Evolutionary conservation across 768 basidiomycete species (phyloP).

Genomic region (Leccinum longicurvipes): DNA sequence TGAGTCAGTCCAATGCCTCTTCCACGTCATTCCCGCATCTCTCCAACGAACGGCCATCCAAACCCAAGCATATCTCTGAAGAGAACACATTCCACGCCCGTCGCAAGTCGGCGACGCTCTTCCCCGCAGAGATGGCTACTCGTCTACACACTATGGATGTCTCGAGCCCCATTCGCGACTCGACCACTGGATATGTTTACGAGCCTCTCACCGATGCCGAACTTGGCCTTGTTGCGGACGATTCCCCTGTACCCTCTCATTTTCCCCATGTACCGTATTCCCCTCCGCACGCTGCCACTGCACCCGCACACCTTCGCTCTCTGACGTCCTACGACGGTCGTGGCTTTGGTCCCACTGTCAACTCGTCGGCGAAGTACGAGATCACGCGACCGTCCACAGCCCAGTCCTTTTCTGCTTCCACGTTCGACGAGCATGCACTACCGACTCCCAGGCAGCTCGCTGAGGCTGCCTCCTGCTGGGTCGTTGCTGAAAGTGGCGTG

Average conservation of each 20-base stretch:
- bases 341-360: background rate
- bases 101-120: conserved; percentile 33
- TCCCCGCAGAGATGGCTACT: conserved; percentile 26
- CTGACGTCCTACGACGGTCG: conserved; percentile 20
- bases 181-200: conserved; percentile 22
- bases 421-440: conserved; percentile 43
- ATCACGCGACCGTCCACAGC: conserved; percentile 16
- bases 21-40: conserved; percentile 26
- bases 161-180: conserved; percentile 22
- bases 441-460: conserved; percentile 57
- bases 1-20: conserved; percentile 23
- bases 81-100: conserved; percentile 35
- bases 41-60: conserved; percentile 23
- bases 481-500: conserved; percentile 67
- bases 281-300: conserved; percentile 1
- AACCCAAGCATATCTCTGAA: conserved; percentile 24
- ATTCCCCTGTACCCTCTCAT: conserved; percentile 16
- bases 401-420: conserved; percentile 7
- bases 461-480: conserved; percentile 56
- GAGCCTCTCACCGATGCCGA: conserved; percentile 31
- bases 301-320: conserved; percentile 22
- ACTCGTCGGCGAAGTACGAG: conserved; percentile 3
- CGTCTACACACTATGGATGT: conserved; percentile 33
- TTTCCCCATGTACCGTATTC: conserved; percentile 11
- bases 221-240: conserved; percentile 15